Evolutionary conservation across 169 alveolate genomes (phyloP), one percentile per base, ranked within the genome.

Genomic region (Amoebophrya sp.): DNA sequence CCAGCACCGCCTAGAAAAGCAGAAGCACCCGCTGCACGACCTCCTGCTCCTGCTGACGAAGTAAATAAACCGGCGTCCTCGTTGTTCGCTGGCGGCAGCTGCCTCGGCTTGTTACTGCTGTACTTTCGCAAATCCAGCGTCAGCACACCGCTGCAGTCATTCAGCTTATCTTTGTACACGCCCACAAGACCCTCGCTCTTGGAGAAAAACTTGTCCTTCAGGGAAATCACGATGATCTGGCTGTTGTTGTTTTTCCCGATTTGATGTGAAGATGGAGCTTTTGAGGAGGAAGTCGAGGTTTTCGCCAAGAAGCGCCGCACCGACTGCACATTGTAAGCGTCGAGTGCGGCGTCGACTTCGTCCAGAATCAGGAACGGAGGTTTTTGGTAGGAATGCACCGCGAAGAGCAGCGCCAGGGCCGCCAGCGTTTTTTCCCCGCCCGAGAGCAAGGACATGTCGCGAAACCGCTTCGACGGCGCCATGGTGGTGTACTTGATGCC

Each of bases 291-390:
- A n/a, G n/a, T n/a, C 66, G 66, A 18, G 29, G 66, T 18, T 1
- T n/a, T 18, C 83, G 29, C 39, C 35, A 7, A 66, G 83, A 12
- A 66, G 83, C 83, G 83, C 29, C 83, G 83, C 83, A 66, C 83
- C 39, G 38, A 0, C 83, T 66, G 83, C 1, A 97, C 98, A 95
- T 98, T 98, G 90, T 97, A 96, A 93, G 96, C 97, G 94, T 98
- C 99, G 3, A 98, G 95, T 29, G 99, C 99, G 23, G 99, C 99
- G 95, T 98, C 99, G 23, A 98, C 97, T 94, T 98, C 97, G 94
- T 98, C 99, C 99, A 98, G 97, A 93, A 97, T 96, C 93, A 97
- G 98, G 32, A 98, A 95, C 1, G 99, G 99, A 89, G 98, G 97
- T 0, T 99, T 99, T 93, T 97, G 97, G 94, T 96, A 98, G 91